A percentile compares a stretch with the other conserved stretches of the same genome.
phyloP scores from a whole-genome alignment of 228 moss, liverwort and hornwort species.

The Sphagnum magellanicum region DNA sequence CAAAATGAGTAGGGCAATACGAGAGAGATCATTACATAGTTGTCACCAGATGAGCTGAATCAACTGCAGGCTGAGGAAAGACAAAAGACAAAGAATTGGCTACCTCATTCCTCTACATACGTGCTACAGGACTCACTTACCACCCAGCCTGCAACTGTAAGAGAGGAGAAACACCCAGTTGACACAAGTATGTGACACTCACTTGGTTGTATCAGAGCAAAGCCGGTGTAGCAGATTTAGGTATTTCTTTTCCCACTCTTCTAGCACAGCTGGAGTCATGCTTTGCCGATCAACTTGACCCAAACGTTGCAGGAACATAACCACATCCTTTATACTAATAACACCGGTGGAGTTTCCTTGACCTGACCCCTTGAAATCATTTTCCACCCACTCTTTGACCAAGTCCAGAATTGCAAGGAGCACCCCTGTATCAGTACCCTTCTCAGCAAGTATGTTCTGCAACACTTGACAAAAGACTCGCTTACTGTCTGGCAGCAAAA shows the following conservation, averaged over 20 bases:
- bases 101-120: too few species aligned
- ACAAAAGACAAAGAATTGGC: too few species aligned
- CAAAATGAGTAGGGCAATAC: constrained; percentile 1
- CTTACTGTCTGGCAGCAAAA: constrained; percentile 75
- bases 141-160: too few species aligned
- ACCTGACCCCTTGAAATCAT: constrained; percentile 92
- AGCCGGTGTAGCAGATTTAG: constrained; percentile 89
- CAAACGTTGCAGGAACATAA: constrained; percentile 86
- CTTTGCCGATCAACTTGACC: constrained; percentile 87
- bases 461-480: constrained; percentile 65
- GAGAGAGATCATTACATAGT: too few species aligned
- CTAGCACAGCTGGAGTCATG: constrained; percentile 60
- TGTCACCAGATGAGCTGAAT: too few species aligned
- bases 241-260: constrained; percentile 95
- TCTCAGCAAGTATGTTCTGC: constrained; percentile 76
- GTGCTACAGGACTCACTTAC: too few species aligned
- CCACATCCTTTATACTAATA: constrained; percentile 84
- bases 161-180: too few species aligned
- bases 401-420: constrained; percentile 79
- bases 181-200: constrained; percentile 8
- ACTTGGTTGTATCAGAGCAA: constrained; percentile 95
- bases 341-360: constrained; percentile 62
- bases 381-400: constrained; percentile 93
- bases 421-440: constrained; percentile 91
- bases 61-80: too few species aligned